A percentile compares a stretch with the other conserved stretches of the same genome.
Conservation (phyloP, 345 rosid genomes). For the Cochlearia excelsa region DNA sequence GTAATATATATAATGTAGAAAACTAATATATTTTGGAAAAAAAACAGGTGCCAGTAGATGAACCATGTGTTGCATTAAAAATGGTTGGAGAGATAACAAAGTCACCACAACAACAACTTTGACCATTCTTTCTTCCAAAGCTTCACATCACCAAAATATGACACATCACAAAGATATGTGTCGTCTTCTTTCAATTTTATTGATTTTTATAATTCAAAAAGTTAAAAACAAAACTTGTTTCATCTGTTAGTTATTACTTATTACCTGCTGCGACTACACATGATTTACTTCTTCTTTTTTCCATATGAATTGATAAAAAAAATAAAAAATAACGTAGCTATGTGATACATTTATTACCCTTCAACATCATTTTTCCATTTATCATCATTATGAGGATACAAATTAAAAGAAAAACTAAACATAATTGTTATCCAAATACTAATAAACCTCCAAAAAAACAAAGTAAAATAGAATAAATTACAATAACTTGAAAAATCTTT, state of each 20-base stretch:
- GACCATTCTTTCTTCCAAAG: constrained; percentile 21
- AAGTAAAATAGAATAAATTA: too few relatives aligned
- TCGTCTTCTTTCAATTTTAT: constrained; percentile 21
- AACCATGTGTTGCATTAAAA: constrained; percentile 75
- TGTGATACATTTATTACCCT: too few relatives aligned
- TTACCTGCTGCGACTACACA: too few relatives aligned
- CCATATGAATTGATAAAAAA: too few relatives aligned
- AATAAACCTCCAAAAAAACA: too few relatives aligned
- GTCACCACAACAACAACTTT: constrained; percentile 66
- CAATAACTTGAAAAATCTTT: neutral
- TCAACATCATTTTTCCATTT: too few relatives aligned
- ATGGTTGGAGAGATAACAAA: constrained; percentile 68
- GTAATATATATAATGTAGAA: too few relatives aligned
- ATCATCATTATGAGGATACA: too few relatives aligned
- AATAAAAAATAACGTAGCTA: too few relatives aligned
- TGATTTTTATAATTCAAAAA: constrained; percentile 18
- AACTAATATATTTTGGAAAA: neutral
- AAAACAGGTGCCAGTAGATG: constrained; percentile 81
- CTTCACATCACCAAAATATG: constrained; percentile 8
- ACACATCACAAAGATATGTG: neutral
- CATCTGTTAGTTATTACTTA: constrained; percentile 1
- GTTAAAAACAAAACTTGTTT: neutral
- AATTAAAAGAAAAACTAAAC: too few relatives aligned
- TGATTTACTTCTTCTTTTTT: too few relatives aligned
- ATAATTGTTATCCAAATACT: too few relatives aligned